Evolutionary conservation across 129 eudicot genomes (phyloP).

Genomic region (Escallonia herrerae): DNA sequence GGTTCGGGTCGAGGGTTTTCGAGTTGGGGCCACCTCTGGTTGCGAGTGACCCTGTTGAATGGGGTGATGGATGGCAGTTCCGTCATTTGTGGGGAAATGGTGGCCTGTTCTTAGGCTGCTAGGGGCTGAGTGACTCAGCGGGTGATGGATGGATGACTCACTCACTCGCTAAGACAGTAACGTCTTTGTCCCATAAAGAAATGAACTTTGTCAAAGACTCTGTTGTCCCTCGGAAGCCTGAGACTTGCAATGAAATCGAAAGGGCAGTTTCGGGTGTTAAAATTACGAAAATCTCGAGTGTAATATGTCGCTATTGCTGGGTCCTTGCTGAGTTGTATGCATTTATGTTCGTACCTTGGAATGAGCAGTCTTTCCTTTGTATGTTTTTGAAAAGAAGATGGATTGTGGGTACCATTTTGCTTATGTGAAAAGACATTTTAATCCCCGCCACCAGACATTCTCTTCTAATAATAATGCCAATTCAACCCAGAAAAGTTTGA

Average conservation of each 20-base stretch:
- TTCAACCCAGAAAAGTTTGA: neutral
- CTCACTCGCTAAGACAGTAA: too few relatives aligned
- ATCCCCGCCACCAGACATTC: neutral
- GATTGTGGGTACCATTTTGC: too few relatives aligned
- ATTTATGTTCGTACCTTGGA: neutral
- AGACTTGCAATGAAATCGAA: neutral
- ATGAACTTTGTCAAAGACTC: neutral
- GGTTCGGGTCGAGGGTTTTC: neutral
- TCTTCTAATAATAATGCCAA: neutral
- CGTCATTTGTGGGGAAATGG: neutral
- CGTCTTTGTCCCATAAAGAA: too few relatives aligned
- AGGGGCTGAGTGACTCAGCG: too few relatives aligned
- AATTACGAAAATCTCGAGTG: too few relatives aligned
- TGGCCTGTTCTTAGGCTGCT: neutral
- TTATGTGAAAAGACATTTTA: neutral
- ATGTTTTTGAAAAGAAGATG: too few relatives aligned
- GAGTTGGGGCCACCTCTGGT: slow-evolving; percentile 18
- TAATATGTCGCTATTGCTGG: neutral
- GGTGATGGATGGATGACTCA: too few relatives aligned
- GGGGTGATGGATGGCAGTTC: too few relatives aligned
- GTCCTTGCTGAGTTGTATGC: slow-evolving; percentile 9
- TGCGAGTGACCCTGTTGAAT: neutral
- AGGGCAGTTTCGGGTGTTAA: slow-evolving; percentile 4
- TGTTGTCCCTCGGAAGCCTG: slow-evolving; percentile 14
- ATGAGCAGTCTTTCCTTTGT: slow-evolving; percentile 1